A percentile compares a stretch with the other conserved stretches of the same genome.
These are phyloP conservation scores for Daldinia childiae DNA, from an alignment of 495 filamentous ascomycete species.

Conservation along the genomic window DNA sequence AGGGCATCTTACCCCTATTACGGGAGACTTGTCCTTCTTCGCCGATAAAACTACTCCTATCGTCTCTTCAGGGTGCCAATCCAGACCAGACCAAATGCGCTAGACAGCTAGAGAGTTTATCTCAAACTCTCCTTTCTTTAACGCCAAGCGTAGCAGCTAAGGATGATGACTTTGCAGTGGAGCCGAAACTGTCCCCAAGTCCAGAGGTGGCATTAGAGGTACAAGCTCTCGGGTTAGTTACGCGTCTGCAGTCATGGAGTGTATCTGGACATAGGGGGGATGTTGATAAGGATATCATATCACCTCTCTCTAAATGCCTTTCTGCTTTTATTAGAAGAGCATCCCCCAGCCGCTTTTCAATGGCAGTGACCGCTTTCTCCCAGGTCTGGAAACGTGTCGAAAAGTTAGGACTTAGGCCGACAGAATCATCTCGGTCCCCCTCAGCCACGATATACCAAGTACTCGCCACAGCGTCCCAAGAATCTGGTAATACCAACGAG, in stretches of 20 bases:
- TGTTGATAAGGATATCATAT: constrained; percentile 71
- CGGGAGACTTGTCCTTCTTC: constrained; percentile 62
- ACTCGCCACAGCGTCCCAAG: constrained; percentile 54
- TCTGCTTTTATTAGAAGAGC: constrained; percentile 67
- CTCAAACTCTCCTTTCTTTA: constrained; percentile 72
- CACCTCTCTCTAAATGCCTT: constrained; percentile 74
- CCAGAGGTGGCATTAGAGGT: constrained; percentile 69
- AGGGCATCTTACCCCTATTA: constrained; percentile 57
- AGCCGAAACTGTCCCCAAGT: constrained; percentile 62
- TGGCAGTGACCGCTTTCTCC: constrained; percentile 36
- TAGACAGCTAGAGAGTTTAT: constrained; percentile 73
- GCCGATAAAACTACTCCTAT: constrained; percentile 70
- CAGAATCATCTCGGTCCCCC: constrained; percentile 45
- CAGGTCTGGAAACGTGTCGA: constrained; percentile 47
- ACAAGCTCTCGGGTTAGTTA: constrained; percentile 73
- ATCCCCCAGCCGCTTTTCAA: constrained; percentile 47
- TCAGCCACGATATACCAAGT: constrained; percentile 54
- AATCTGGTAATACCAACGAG: constrained; percentile 54
- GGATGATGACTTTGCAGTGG: constrained; percentile 59
- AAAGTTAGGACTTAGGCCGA: constrained; percentile 29
- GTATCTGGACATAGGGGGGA: constrained; percentile 75
- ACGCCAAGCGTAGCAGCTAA: constrained; percentile 64
- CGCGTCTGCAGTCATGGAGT: constrained; percentile 75
- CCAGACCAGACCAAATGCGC: constrained; percentile 66
- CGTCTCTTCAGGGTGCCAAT: constrained; percentile 58